Evolutionary conservation across 2,329 filamentous ascomycete species (phyloP).

Genomic region (Alternaria conjuncta): DNA sequence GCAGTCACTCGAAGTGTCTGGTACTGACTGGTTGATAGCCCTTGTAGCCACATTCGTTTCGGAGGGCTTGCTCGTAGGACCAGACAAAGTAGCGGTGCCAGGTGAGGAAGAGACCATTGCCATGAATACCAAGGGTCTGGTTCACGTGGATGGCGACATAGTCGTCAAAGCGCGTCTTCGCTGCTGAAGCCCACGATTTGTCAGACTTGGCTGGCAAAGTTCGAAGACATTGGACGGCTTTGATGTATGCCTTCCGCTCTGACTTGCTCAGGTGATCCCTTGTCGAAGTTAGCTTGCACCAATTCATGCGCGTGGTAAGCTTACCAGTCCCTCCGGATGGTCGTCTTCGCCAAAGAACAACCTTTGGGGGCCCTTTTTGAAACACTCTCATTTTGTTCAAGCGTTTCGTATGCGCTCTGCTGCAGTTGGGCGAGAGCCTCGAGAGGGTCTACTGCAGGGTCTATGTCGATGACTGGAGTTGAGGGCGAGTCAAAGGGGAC

Average conservation of each 20-base stretch:
- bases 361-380: not conserved
- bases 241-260: not conserved
- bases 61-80: slow-evolving; percentile 6
- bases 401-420: not conserved
- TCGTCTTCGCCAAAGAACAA: slow-evolving; percentile 1
- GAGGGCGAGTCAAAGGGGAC: not conserved
- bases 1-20: not conserved
- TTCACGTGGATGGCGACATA: slow-evolving; percentile 9
- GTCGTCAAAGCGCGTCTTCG: slow-evolving; percentile 8
- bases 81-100: slow-evolving; percentile 9
- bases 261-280: slow-evolving; percentile 4
- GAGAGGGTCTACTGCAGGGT: not conserved
- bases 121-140: slow-evolving; percentile 2
- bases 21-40: slow-evolving; percentile 9
- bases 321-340: slow-evolving; percentile 1
- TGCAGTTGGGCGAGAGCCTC: slow-evolving; percentile 6
- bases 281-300: not conserved
- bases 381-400: not conserved
- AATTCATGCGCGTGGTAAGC: not conserved
- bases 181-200: slow-evolving; percentile 2
- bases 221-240: slow-evolving; percentile 8
- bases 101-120: slow-evolving; percentile 4
- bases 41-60: slow-evolving; percentile 6
- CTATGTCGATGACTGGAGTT: not conserved
- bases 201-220: slow-evolving; percentile 3